Conservation (phyloP, 106 monocot species). For the Ottelia alismoides region DNA sequence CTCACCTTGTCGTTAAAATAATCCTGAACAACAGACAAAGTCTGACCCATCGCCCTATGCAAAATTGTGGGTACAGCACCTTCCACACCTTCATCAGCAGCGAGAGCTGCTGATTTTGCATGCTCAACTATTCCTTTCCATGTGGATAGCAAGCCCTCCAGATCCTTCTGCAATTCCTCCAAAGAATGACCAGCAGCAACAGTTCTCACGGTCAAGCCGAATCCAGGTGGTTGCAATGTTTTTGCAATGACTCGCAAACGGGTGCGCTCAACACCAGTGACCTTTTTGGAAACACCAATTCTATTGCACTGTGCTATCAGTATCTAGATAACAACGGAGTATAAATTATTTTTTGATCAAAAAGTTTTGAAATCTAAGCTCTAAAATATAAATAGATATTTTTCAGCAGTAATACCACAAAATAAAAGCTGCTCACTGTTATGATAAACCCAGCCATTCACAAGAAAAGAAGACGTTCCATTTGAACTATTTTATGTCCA, state of each 20-base stretch:
- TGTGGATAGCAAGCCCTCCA: constrained; percentile 59
- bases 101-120: constrained; percentile 89
- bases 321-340: too few relatives aligned
- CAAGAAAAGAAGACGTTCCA: too few relatives aligned
- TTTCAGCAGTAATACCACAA: too few relatives aligned
- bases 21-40: constrained; percentile 89
- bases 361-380: too few relatives aligned
- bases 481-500: too few relatives aligned
- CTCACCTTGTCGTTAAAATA: constrained; percentile 94
- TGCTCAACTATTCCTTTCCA: constrained; percentile 87
- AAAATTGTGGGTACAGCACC: constrained; percentile 82
- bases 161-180: constrained; percentile 89
- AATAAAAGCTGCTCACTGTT: too few relatives aligned
- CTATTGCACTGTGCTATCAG: constrained; percentile 50
- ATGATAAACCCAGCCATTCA: too few relatives aligned
- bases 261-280: constrained; percentile 62
- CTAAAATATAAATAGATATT: too few relatives aligned
- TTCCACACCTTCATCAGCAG: constrained; percentile 81
- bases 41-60: constrained; percentile 90
- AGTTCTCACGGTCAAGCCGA: constrained; percentile 82
- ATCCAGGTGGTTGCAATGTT: constrained; percentile 57
- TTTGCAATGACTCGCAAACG: constrained; percentile 76
- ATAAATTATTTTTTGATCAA: too few relatives aligned
- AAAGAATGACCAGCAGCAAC: constrained; percentile 81
- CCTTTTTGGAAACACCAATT: constrained; percentile 92